phyloP scores from a whole-genome alignment of 192 early-diverging fungal species.

The Dimargaris cristalligena region DNA sequence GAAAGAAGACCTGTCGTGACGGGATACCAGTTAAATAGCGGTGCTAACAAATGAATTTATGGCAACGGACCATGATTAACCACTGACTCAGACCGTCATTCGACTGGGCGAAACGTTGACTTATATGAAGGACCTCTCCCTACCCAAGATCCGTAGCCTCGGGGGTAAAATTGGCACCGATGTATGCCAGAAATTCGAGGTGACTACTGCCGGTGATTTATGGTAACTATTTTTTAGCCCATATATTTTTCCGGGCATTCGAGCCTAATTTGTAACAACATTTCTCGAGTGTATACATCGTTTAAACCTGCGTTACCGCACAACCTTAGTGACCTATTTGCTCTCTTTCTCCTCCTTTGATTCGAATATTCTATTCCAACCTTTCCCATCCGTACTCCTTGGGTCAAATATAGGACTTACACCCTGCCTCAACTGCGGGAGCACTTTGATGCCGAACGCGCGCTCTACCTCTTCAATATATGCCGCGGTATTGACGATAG shows the following conservation, averaged over 20 bases:
- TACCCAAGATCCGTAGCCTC: conserved; percentile 64
- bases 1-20: too few species aligned
- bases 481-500: conserved; percentile 28
- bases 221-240: not conserved
- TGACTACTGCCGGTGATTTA: conserved; percentile 33
- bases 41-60: too few species aligned
- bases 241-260: too few species aligned
- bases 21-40: too few species aligned
- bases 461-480: conserved; percentile 17
- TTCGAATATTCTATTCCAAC: too few species aligned
- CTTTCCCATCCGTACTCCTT: too few species aligned
- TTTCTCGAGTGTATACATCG: too few species aligned
- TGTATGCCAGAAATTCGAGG: conserved; percentile 40
- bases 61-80: too few species aligned
- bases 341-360: too few species aligned
- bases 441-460: conserved; percentile 18
- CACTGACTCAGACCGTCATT: conserved; percentile 71
- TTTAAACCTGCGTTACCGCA: too few species aligned
- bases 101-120: conserved; percentile 29
- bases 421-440: conserved; percentile 20
- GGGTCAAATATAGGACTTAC: conserved; percentile 12
- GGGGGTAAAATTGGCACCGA: conserved; percentile 73
- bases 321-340: too few species aligned
- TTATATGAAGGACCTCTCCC: conserved; percentile 47
- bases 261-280: too few species aligned